Evolutionary conservation across 768 basidiomycete genomes (phyloP), one percentile per base, ranked within the genome.

Genomic region (Lactarius hatsudake): DNA sequence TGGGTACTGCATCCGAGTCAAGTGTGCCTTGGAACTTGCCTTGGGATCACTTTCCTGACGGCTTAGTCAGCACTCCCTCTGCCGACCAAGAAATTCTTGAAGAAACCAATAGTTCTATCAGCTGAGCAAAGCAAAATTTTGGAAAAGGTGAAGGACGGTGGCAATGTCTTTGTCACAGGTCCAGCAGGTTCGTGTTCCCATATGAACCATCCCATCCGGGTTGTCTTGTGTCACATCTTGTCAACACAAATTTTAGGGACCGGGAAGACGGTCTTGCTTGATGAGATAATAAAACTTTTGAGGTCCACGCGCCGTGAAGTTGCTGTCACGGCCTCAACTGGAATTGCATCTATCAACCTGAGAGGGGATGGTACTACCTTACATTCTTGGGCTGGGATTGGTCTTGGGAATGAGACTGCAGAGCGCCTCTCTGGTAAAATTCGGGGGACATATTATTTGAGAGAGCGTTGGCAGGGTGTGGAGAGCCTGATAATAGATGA

Each of bases 91-190:
- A 3, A 38, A 17, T 26, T 13, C 34, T 12, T 36, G 34, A 36
- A 36, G 34, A 12, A 36, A 36, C 34, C 34, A 3, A 71, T 84
- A 18, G 32, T 65, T 6, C 77, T 89, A 13, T 88, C 87, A 17
- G 72, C 75, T 2, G 85, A 87, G 72, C 88, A 89, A 74, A 73
- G 72, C 59, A 58, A 62, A 2, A 83, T 89, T 10, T 74, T 89
- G 8, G 71, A 78, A 17, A 76, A 73, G 71, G 90, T 94, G 6
- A 81, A 84, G 53, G 77, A 77, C 13, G 86, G 87, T 3, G 76
- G 83, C 68, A 93, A 79, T 72, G 85, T 94, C 13, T 94, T 94
- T 76, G 94, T 94, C 75, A 94, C 93, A 0, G 93, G 93, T 2
- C 88, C 90, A 18, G 93, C 93, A 62, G 92, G 91, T 87, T 57